Evolutionary conservation across 2,329 filamentous ascomycete genomes (phyloP), one percentile per base, ranked within the genome.

Genomic region (Fonsecaea nubica): DNA sequence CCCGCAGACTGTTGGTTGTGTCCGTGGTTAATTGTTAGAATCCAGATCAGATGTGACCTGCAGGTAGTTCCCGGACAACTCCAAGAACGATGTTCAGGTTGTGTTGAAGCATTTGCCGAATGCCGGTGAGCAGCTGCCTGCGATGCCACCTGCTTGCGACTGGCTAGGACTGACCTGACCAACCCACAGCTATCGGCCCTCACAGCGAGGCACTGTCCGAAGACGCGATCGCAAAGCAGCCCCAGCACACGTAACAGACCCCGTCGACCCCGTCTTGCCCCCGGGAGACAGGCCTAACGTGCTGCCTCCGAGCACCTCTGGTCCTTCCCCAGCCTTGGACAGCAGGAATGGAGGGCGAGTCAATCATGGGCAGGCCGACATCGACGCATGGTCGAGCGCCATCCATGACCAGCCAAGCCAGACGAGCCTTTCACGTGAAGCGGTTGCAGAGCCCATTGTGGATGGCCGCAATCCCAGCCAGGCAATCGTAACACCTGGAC

Each of bases 1-100:
- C 4, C 40, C 36, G 5, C 10, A 1, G 4, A 3, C 13, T 9
- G 21, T 32, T 4, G 10, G 2, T 12, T 45, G 15, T 33, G 4
- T 8, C 45, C 21, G 4, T 54, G 42, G 45, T 36, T 53, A 36
- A 36, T 21, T 13, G 10, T 38, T 15, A 40, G 9, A 35, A 25
- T 35, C 21, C n/a, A 56, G 60, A 63, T 63, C 18, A 55, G 45
- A 18, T 55, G 50, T 57, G 52, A 63, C 52, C 52, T 62, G 32
- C 32, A 53, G 36, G 25, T 32, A 36, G 30, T 48, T 56, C 9
- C 52, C 40, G 42, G 57, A 15, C 57, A 50, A 40, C 21, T 13
- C n/a, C n/a, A 60, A 50, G 36, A 60, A 40, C 57, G 40, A 38
- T 60, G 57, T 32, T 30, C 57, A 15, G 40, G 40, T 18, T 60